Evolutionary conservation across 345 rosid genomes (phyloP).

Genomic region (Populus deltoides): DNA sequence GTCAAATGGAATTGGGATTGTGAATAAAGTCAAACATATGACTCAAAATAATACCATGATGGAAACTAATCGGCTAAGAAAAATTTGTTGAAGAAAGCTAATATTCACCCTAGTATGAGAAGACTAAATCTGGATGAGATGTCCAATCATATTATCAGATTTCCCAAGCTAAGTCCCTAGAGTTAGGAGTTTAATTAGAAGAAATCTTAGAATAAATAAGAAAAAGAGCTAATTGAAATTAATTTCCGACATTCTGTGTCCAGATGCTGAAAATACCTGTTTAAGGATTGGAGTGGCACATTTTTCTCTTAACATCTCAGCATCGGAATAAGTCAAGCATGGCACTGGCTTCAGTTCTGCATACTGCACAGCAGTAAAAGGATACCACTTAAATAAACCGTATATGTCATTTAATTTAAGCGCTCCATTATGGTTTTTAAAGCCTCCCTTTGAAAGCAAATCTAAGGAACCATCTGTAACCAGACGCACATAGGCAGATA

Average conservation of each 20-base stretch:
- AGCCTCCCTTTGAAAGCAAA: conserved; percentile 1
- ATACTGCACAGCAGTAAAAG: conserved; percentile 50
- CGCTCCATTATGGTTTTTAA: not conserved
- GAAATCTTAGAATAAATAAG: not conserved
- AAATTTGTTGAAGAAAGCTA: not conserved
- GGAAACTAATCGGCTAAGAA: not conserved
- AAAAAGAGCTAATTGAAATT: not conserved
- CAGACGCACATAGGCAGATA: not conserved
- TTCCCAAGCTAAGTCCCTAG: not conserved
- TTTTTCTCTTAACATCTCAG: conserved; percentile 62
- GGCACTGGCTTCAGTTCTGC: conserved; percentile 97
- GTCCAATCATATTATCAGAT: not conserved
- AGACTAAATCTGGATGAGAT: not conserved
- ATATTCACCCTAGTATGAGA: not conserved
- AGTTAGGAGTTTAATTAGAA: not conserved
- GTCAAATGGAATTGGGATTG: not conserved
- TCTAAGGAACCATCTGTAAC: not conserved
- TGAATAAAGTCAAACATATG: not conserved
- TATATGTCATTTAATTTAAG: not conserved
- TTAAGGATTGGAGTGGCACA: conserved; percentile 82
- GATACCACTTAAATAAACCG: not conserved
- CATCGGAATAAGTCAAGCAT: conserved; percentile 80
- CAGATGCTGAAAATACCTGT: conserved; percentile 49
- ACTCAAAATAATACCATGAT: not conserved
- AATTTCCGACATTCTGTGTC: not conserved